A percentile compares a stretch with the other conserved stretches of the same genome.
Conservation (phyloP, 2,329 filamentous ascomycete species). For the Mycosphaerelloides madeirae region DNA sequence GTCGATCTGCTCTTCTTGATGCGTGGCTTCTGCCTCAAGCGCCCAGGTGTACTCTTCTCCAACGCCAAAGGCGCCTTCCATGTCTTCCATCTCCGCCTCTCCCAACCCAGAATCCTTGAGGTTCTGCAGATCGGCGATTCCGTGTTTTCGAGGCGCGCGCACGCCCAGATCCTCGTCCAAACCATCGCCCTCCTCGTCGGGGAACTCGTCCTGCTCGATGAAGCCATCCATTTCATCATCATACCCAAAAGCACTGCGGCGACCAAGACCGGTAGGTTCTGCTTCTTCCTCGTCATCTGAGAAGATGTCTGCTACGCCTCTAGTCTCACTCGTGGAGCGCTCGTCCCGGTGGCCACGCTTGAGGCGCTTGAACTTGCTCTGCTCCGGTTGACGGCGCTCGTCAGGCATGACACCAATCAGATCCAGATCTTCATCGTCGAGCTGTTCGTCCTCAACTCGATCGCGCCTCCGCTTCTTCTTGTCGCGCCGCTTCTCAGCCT, state of each 20-base stretch:
- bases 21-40: constrained; percentile 78
- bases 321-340: constrained; percentile 55
- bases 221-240: constrained; percentile 85
- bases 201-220: constrained; percentile 92
- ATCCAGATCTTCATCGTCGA: constrained; percentile 95
- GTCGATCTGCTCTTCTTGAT: constrained; percentile 68
- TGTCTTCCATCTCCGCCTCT: constrained; percentile 89
- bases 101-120: constrained; percentile 65
- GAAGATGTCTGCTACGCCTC: constrained; percentile 87
- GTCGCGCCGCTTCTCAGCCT: constrained; percentile 54
- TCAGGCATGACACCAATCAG: constrained; percentile 80
- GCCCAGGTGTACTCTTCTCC: constrained; percentile 96
- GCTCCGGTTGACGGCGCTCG: constrained; percentile 58
- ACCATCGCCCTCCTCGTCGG: constrained; percentile 72
- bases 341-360: constrained; percentile 85
- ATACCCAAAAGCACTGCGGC: constrained; percentile 41
- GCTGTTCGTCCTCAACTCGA: constrained; percentile 73
- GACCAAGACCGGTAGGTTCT: constrained; percentile 45
- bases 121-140: constrained; percentile 66
- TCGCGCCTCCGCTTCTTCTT: constrained; percentile 74
- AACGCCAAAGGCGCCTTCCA: constrained; percentile 92
- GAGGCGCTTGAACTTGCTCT: constrained; percentile 91
- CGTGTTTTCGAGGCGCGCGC: constrained; percentile 69
- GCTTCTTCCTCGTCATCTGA: constrained; percentile 80
- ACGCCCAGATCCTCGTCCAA: constrained; percentile 85